These are phyloP conservation scores for Dendrothele bispora DNA, from an alignment of 768 basidiomycete genomes.

Conservation along the genomic window DNA sequence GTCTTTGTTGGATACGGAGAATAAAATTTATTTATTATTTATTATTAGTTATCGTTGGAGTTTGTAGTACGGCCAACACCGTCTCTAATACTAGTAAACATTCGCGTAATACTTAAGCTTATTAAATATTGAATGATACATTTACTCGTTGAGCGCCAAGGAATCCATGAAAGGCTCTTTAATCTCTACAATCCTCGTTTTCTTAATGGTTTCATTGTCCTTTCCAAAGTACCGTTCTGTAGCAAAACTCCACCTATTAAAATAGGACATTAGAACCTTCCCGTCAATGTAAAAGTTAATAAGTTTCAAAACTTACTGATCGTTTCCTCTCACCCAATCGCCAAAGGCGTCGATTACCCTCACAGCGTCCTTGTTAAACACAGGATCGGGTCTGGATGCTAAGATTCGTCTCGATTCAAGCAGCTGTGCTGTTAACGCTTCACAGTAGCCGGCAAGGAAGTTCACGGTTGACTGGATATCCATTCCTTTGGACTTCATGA, in stretches of 20 bases:
- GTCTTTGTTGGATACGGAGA: too few relatives aligned
- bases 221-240: conserved; percentile 68
- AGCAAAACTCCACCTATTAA: conserved; percentile 63
- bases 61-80: too few relatives aligned
- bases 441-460: conserved; percentile 51
- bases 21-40: too few relatives aligned
- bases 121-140: too few relatives aligned
- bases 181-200: conserved; percentile 44
- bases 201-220: conserved; percentile 49
- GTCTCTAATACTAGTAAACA: too few relatives aligned
- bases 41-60: too few relatives aligned
- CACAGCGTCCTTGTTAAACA: conserved; percentile 49
- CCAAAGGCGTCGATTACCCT: conserved; percentile 56
- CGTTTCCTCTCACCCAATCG: conserved; percentile 63
- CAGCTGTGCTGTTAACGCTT: conserved; percentile 48
- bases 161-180: too few relatives aligned
- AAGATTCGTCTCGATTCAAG: conserved; percentile 43
- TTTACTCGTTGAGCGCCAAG: too few relatives aligned
- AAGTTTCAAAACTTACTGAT: conserved; percentile 38
- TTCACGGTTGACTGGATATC: conserved; percentile 61
- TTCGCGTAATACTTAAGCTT: too few relatives aligned
- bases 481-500: conserved; percentile 56
- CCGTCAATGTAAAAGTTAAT: too few relatives aligned
- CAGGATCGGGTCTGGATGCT: conserved; percentile 47
- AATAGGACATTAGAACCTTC: background rate